Base-by-base conservation (phyloP, 805 yeast genomes). In the Cyberlindnera veronae region DNA sequence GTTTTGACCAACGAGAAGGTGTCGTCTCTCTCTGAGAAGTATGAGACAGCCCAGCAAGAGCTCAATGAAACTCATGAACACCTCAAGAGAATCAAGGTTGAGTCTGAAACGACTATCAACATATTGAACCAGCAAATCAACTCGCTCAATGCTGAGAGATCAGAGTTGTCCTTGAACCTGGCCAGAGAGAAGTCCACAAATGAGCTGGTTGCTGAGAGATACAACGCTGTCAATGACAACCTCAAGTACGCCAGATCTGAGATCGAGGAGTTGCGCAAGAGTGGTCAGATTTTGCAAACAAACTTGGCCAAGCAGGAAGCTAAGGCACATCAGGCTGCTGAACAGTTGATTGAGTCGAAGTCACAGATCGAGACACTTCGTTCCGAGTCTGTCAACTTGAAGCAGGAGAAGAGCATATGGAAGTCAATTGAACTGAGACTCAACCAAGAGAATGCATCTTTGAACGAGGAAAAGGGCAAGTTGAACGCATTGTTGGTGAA, bases 401-500 rank as follows among this genome's bases (percentile, higher is more conserved):
- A 66, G 38, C 73, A 80, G 2, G 91, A 84, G 49, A 76, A 71
- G 41, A 62, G 68, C 5, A 54, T 79, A 30, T 69, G 78, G 69
- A 60, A 66, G 29, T 53, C 75, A 0, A 52, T 72, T 12, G 81
- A 79, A 47, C 58, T 63, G 14, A 64, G 82, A 10, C 58, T 84
- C 22, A 64, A 71, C 23, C 62, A 64, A 12, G 87, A 84, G 45
- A 69, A 79, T 30, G 61, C 64, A 7, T 71, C 67, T 21, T 61
- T 84, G 40, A 63, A 69, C 32, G 69, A 71, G 3, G 95, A 88
- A 54, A 79, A 76, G 50, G 60, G 71, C 6, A 71, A 76, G 38
- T 63, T 86, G 29, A 79, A 73, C 49, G 70, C 75, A 4, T 66
- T 80, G 42, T 70, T 84, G 9, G 58, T 73, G 7, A 81, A 74